These are phyloP conservation scores for Saccharomycopsis schoenii DNA, from an alignment of 805 yeast species.

Conservation along the genomic window DNA sequence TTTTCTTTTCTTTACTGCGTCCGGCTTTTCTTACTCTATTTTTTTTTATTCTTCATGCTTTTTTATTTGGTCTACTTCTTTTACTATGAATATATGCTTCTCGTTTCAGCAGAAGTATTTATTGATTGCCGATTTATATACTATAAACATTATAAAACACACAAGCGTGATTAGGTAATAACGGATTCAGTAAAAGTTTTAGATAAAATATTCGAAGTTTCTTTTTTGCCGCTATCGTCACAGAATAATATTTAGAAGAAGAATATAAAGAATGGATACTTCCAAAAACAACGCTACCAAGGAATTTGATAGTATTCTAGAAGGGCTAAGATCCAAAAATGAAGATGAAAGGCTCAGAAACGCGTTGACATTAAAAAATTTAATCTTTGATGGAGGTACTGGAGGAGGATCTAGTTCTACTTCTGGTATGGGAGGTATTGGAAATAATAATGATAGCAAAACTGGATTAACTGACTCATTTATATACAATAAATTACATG, in stretches of 20 bases:
- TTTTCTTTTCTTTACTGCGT: too few species aligned
- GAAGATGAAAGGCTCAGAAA: conserved; percentile 10
- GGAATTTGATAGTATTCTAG: conserved; percentile 11
- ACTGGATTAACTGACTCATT: conserved; percentile 7
- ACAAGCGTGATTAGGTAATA: too few species aligned
- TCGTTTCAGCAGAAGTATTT: too few species aligned
- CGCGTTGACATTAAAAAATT: conserved; percentile 13
- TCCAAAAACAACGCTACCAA: conserved; percentile 8
- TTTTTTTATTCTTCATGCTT: too few species aligned
- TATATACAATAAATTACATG: conserved; percentile 14
- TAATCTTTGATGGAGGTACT: conserved; percentile 13
- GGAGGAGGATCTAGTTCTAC: not conserved
- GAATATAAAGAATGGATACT: not conserved
- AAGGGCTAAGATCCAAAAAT: conserved; percentile 13
- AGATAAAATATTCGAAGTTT: too few species aligned
- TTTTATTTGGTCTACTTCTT: too few species aligned
- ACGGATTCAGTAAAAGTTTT: too few species aligned
- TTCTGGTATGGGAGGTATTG: not conserved
- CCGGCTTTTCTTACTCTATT: too few species aligned
- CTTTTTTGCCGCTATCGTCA: not conserved
- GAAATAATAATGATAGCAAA: not conserved
- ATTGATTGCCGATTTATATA: too few species aligned
- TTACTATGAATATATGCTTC: too few species aligned
- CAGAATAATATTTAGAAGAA: not conserved
- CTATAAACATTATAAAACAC: too few species aligned